Conservation (phyloP, 495 filamentous ascomycete species). For the Penicilliopsis zonata region DNA sequence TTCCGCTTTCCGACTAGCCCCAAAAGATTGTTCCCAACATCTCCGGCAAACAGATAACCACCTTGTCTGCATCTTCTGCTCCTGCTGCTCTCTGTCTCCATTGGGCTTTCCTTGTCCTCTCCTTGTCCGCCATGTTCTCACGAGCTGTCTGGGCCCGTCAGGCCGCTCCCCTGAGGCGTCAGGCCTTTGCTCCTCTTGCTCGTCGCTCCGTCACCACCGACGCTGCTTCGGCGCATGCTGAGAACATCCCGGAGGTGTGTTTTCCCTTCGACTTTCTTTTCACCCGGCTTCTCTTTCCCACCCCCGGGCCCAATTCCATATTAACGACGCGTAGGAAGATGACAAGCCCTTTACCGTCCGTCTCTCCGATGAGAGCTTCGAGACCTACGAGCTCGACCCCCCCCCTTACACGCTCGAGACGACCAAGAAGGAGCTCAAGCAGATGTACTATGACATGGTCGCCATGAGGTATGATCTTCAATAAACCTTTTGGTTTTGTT, state of each 20-base stretch:
- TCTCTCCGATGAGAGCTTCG: slow-evolving; percentile 95
- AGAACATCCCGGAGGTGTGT: slow-evolving; percentile 64
- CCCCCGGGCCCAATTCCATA: too few relatives aligned
- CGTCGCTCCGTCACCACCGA: slow-evolving; percentile 83
- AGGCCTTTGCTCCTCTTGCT: slow-evolving; percentile 40
- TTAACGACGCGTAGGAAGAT: slow-evolving; percentile 80
- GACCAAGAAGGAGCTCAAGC: slow-evolving; percentile 94
- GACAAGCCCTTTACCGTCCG: slow-evolving; percentile 86
- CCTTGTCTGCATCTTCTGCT: slow-evolving; percentile 11
- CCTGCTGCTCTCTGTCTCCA: slow-evolving; percentile 9
- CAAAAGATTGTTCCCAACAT: slow-evolving; percentile 35
- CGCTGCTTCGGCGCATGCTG: slow-evolving; percentile 80
- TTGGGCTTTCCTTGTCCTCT: slow-evolving; percentile 14
- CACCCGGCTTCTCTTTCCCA: too few relatives aligned
- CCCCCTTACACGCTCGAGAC: slow-evolving; percentile 81
- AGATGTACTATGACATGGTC: slow-evolving; percentile 99
- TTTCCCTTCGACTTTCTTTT: too few relatives aligned
- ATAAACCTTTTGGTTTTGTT: slow-evolving; percentile 1
- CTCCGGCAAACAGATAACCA: slow-evolving; percentile 12
- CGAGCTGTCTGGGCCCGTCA: slow-evolving; percentile 30
- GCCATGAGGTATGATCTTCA: slow-evolving; percentile 67
- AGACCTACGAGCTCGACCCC: slow-evolving; percentile 97
- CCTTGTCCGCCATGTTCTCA: slow-evolving; percentile 29
- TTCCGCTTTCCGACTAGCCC: slow-evolving; percentile 11
- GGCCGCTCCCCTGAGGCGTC: slow-evolving; percentile 40